A percentile compares a stretch with the other conserved stretches of the same genome.
Conservation (phyloP, 352 stramenopile species). For the Pythium oligandrum region DNA sequence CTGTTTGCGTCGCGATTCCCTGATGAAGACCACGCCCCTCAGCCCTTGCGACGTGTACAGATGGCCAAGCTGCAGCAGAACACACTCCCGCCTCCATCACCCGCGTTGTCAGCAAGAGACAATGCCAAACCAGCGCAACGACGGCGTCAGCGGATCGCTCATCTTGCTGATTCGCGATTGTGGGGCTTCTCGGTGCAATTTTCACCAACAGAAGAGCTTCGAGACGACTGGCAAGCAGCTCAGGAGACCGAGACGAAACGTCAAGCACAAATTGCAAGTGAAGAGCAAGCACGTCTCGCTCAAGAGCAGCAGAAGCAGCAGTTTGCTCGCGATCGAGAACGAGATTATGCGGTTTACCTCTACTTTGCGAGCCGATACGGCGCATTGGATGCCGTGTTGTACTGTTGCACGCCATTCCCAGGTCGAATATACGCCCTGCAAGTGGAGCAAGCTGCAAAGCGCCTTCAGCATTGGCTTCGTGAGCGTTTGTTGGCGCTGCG, state of each 20-base stretch:
- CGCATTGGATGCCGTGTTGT: slow-evolving; percentile 19
- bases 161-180: slow-evolving; percentile 12
- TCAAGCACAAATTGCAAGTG: neutral
- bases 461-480: slow-evolving; percentile 17
- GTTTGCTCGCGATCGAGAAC: neutral
- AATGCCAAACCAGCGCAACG: neutral
- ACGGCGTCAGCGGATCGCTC: slow-evolving; percentile 7
- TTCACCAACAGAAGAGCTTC: slow-evolving; percentile 15
- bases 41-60: slow-evolving; percentile 10
- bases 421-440: slow-evolving; percentile 22
- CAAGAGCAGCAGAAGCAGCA: neutral
- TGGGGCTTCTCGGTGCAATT: slow-evolving; percentile 25
- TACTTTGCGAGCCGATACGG: slow-evolving; percentile 21
- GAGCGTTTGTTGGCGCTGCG: slow-evolving; percentile 14
- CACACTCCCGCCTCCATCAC: slow-evolving; percentile 17
- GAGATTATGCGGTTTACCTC: slow-evolving; percentile 25
- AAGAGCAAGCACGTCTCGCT: neutral
- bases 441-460: slow-evolving; percentile 13
- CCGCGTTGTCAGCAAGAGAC: neutral
- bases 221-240: neutral
- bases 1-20: slow-evolving; percentile 9
- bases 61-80: slow-evolving; percentile 21
- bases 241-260: neutral
- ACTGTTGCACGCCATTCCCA: slow-evolving; percentile 21
- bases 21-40: slow-evolving; percentile 13